Percentiles rank a stretch among this genome's conserved stretches.
phyloP scores from a whole-genome alignment of 495 filamentous ascomycete genomes.

The Lasiosphaeriaceae sp. region DNA sequence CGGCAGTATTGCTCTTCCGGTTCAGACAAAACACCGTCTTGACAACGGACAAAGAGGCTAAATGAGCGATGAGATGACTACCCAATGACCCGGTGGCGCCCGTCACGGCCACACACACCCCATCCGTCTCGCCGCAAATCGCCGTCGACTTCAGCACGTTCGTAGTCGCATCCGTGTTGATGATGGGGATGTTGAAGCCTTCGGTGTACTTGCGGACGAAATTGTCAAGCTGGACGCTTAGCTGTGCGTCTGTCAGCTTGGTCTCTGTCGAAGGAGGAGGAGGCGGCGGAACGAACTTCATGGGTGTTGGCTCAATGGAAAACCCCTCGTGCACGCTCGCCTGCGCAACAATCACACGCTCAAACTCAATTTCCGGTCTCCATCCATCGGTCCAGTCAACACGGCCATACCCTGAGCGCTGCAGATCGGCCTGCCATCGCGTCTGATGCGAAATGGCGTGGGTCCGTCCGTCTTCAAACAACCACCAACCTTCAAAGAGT shows the following conservation, averaged over 20 bases:
- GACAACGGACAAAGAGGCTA: slow-evolving; percentile 32
- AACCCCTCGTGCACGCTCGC: slow-evolving; percentile 1
- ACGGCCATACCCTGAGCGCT: slow-evolving; percentile 40
- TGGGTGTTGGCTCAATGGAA: not conserved
- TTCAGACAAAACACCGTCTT: slow-evolving; percentile 45
- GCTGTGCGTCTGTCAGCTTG: not conserved
- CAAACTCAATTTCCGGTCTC: slow-evolving; percentile 19
- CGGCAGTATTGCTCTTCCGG: slow-evolving; percentile 22
- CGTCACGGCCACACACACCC: slow-evolving; percentile 19
- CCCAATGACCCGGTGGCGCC: slow-evolving; percentile 35
- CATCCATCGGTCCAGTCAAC: slow-evolving; percentile 42
- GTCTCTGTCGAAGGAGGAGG: not conserved
- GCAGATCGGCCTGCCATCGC: slow-evolving; percentile 41
- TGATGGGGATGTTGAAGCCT: not conserved
- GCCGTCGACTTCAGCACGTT: not conserved
- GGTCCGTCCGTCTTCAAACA: slow-evolving; percentile 45
- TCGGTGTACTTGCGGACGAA: not conserved
- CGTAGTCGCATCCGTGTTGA: not conserved
- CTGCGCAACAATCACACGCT: slow-evolving; percentile 25
- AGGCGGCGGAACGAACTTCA: not conserved
- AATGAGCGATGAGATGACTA: slow-evolving; percentile 14
- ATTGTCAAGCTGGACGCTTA: not conserved
- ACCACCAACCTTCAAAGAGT: slow-evolving; percentile 52
- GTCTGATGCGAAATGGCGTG: slow-evolving; percentile 41
- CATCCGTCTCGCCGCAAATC: too few relatives aligned